Evolutionary conservation across 83 land plant species (phyloP).

Genomic region (Diphasiastrum complanatum): DNA sequence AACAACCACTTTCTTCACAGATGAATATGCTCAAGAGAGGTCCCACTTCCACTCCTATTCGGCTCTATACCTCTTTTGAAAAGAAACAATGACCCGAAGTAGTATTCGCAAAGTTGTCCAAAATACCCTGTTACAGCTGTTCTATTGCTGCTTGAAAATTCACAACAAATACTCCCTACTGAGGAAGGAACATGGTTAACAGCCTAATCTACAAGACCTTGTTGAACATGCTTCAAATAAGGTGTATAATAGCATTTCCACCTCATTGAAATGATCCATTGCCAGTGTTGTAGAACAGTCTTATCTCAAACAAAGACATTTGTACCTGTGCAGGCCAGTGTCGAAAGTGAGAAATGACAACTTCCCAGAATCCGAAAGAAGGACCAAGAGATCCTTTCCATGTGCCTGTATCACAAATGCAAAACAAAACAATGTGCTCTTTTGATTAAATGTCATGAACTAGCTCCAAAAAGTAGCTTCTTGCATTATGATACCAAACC

Average conservation of each 20-base stretch:
- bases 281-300: background rate
- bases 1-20: too few relatives aligned
- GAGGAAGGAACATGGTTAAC: too few relatives aligned
- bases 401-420: slow-evolving; percentile 35
- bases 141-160: too few relatives aligned
- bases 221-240: too few relatives aligned
- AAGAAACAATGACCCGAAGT: too few relatives aligned
- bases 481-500: background rate
- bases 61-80: too few relatives aligned
- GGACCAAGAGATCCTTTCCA: slow-evolving; percentile 75
- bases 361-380: slow-evolving; percentile 93
- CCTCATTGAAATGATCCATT: background rate
- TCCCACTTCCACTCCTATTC: too few relatives aligned
- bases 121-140: too few relatives aligned
- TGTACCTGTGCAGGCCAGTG: slow-evolving; percentile 83
- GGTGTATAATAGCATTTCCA: slow-evolving; percentile 3
- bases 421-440: background rate
- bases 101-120: too few relatives aligned
- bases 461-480: background rate
- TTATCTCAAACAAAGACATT: background rate
- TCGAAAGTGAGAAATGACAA: slow-evolving; percentile 79
- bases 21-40: too few relatives aligned
- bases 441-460: background rate
- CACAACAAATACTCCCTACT: too few relatives aligned
- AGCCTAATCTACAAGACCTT: too few relatives aligned